phyloP scores from a whole-genome alignment of 805 yeast species.

The Barnettozyma sp. region DNA sequence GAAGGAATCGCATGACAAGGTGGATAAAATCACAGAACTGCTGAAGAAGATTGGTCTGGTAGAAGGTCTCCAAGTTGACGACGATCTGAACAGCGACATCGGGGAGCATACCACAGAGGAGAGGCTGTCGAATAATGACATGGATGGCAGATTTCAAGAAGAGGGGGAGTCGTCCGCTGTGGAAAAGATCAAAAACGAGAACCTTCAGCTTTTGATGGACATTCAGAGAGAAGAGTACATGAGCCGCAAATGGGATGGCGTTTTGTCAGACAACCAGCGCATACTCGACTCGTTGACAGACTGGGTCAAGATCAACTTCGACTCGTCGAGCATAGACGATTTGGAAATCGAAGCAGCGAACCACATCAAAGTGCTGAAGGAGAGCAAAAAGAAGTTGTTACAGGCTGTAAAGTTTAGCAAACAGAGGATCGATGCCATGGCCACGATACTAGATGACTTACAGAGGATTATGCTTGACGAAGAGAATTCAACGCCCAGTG shows the following conservation, averaged over 20 bases:
- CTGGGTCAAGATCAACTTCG: constrained; percentile 8
- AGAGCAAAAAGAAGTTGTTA: constrained; percentile 3
- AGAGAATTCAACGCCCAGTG: constrained; percentile 5
- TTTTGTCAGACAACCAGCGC: constrained; percentile 25
- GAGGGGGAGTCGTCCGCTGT: too few species aligned
- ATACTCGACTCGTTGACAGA: constrained; percentile 17
- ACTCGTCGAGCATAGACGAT: neutral
- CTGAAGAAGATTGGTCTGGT: constrained; percentile 14
- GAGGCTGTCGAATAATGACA: too few species aligned
- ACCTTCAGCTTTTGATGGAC: constrained; percentile 23
- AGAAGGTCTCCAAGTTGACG: constrained; percentile 14
- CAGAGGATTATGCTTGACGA: neutral
- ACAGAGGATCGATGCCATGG: constrained; percentile 3
- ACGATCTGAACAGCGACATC: too few species aligned
- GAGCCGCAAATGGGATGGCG: constrained; percentile 21
- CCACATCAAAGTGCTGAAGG: neutral
- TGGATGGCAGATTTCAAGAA: too few species aligned
- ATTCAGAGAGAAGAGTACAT: constrained; percentile 30
- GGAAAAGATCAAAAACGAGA: constrained; percentile 21
- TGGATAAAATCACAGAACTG: constrained; percentile 15
- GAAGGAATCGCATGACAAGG: constrained; percentile 12
- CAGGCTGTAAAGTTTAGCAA: constrained; percentile 2
- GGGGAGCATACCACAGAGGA: constrained; percentile 1
- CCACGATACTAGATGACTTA: neutral
- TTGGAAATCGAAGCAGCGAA: constrained; percentile 1